A percentile compares a stretch with the other conserved stretches of the same genome.
Evolutionary conservation across 2,329 filamentous ascomycete species (phyloP).

Genomic region (Drechslerella coelobrocha): DNA sequence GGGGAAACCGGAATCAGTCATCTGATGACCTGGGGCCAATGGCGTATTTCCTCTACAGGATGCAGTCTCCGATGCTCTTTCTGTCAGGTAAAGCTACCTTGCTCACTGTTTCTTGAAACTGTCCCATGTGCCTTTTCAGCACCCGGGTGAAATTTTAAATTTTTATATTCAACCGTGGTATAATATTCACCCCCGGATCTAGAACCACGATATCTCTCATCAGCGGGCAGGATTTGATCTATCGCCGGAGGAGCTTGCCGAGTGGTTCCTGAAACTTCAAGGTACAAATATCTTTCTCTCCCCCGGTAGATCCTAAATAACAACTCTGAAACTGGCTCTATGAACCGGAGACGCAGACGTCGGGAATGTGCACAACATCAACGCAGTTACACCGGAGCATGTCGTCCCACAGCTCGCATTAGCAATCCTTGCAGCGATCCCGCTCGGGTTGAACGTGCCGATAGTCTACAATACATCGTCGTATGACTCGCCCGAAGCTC

Average conservation of each 20-base stretch:
- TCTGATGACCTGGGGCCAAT: neutral
- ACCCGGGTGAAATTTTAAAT: constrained; percentile 25
- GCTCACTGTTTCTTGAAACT: constrained; percentile 30
- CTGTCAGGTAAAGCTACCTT: constrained; percentile 51
- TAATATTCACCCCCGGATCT: constrained; percentile 63
- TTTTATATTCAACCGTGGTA: constrained; percentile 36
- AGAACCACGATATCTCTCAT: constrained; percentile 84
- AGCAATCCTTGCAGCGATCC: constrained; percentile 74
- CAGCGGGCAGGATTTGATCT: constrained; percentile 81
- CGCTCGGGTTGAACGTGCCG: constrained; percentile 73
- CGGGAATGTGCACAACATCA: constrained; percentile 79
- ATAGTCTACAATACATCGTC: constrained; percentile 86
- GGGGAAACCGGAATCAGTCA: neutral
- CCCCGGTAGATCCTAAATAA: too few relatives aligned
- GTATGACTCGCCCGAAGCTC: constrained; percentile 76
- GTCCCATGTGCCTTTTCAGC: constrained; percentile 12
- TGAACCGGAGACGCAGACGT: neutral
- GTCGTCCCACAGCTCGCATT: constrained; percentile 83
- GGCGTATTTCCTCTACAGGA: constrained; percentile 8
- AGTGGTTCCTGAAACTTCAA: constrained; percentile 84
- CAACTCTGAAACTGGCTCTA: neutral
- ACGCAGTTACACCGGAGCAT: constrained; percentile 84
- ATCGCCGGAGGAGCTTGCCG: constrained; percentile 76
- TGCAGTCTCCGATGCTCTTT: constrained; percentile 77
- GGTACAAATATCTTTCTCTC: constrained; percentile 67